These are phyloP conservation scores for Solanum rostratum DNA, from an alignment of 257 asterid species.

Conservation along the genomic window DNA sequence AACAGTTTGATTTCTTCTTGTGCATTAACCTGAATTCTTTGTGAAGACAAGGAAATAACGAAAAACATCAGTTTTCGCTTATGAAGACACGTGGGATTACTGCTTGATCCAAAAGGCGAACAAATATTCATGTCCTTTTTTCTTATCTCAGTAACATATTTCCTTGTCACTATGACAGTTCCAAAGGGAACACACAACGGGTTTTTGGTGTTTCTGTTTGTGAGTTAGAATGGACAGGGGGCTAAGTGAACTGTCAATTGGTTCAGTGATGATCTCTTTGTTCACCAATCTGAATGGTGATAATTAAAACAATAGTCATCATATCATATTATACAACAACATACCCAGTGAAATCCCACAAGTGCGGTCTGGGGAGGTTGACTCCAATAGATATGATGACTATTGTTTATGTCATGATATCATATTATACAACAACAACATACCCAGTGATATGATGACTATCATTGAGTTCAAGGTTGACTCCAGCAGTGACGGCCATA, in stretches of 20 bases:
- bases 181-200: background rate
- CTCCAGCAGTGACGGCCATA: background rate
- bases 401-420: too few relatives aligned
- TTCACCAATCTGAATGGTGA: background rate
- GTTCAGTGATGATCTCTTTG: background rate
- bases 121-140: background rate
- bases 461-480: background rate
- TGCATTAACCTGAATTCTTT: conserved; percentile 38
- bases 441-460: too few relatives aligned
- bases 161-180: background rate
- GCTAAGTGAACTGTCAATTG: background rate
- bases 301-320: too few relatives aligned
- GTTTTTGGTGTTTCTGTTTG: background rate
- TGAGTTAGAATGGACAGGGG: background rate
- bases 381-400: too few relatives aligned
- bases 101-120: background rate
- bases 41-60: background rate
- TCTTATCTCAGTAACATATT: background rate
- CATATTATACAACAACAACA: too few relatives aligned
- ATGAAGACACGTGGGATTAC: background rate
- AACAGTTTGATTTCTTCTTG: conserved; percentile 42
- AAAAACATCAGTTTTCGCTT: background rate
- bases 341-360: too few relatives aligned
- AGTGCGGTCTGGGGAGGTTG: too few relatives aligned
- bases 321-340: too few relatives aligned